Base-by-base conservation (phyloP, 2,329 filamentous ascomycete genomes). In the Corinectria fuckeliana region DNA sequence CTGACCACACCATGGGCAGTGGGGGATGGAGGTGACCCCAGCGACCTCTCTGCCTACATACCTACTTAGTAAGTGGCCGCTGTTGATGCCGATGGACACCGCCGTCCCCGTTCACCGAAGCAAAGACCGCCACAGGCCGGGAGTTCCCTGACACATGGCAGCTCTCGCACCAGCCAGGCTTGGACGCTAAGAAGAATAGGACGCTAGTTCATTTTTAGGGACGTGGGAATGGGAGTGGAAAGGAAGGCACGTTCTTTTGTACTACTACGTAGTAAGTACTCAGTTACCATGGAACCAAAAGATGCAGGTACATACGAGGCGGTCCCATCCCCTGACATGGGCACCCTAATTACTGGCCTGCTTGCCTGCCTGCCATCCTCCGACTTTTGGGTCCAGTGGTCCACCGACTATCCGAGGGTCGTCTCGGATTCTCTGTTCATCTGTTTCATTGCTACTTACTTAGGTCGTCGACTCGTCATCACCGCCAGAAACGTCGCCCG, bases 291-390 rank as follows among this genome's bases (percentile, higher is more conserved):
- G n/a, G n/a, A 69, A 69, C 67, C 67, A 69, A 48, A 63, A 60
- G 65, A 67, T 67, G 67, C 67, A 69, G 67, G 67, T 65, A 64
- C 67, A 67, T 65, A 64, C 67, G 51, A 56, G 65, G 61, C 50
- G 36, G 38, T 58, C 48, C n/a, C 51, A 50, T 67, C 67, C 67
- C 67, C 67, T 69, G 67, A 69, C 67, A 69, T 69, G 67, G 67
- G 68, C 56, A 57, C 44, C 23, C 28, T 34, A n/a, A n/a, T n/a
- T n/a, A 21, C 54, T 44, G 51, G 23, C 48, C 61, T 61, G 48
- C 54, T 16, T 50, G 28, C 13, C 23, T 28, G 23, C 51, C 34
- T 45, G 39, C 48, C 45, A 45, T 41, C 38, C 18, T 5, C 38
- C 18, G 18, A 25, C 23, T 25, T 28, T 45, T 28, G 23, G n/a